Evolutionary conservation across 805 yeast genomes (phyloP).

Genomic region (Candida xiaguanensis): DNA sequence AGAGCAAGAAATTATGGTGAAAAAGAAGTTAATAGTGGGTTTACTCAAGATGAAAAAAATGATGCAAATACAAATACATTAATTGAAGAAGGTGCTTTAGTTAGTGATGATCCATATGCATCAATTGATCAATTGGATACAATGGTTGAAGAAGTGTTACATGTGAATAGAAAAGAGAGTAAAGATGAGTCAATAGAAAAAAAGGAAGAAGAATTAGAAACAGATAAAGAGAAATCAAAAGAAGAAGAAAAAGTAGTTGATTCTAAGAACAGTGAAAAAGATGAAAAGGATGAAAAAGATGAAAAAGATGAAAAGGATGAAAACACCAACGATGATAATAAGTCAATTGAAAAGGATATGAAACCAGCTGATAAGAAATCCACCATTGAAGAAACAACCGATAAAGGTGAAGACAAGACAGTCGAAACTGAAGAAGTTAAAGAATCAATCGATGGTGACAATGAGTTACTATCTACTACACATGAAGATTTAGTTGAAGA

Average conservation of each 20-base stretch:
- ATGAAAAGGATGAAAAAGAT: too few relatives aligned
- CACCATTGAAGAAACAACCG: not conserved
- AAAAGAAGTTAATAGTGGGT: slow-evolving; percentile 11
- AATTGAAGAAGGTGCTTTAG: slow-evolving; percentile 54
- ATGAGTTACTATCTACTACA: too few relatives aligned
- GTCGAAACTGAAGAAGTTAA: slow-evolving; percentile 7
- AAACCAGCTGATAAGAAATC: not conserved
- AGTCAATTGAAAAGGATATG: not conserved
- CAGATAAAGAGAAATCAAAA: not conserved
- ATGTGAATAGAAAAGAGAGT: not conserved
- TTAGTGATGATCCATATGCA: slow-evolving; percentile 47
- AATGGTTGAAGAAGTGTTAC: slow-evolving; percentile 47
- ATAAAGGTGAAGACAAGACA: not conserved
- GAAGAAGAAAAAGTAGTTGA: too few relatives aligned
- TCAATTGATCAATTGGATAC: slow-evolving; percentile 47
- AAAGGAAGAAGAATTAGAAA: not conserved
- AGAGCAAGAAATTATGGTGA: slow-evolving; percentile 26
- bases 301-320: too few relatives aligned
- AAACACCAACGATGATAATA: not conserved
- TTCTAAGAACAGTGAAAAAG: too few relatives aligned
- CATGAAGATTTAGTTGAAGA: slow-evolving; percentile 3
- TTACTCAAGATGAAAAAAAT: slow-evolving; percentile 22
- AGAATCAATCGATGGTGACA: too few relatives aligned
- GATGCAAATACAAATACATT: slow-evolving; percentile 37
- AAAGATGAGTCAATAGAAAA: not conserved